Conservation (phyloP, 1,139 yeast species). For the Geotrichum klebahnii region DNA sequence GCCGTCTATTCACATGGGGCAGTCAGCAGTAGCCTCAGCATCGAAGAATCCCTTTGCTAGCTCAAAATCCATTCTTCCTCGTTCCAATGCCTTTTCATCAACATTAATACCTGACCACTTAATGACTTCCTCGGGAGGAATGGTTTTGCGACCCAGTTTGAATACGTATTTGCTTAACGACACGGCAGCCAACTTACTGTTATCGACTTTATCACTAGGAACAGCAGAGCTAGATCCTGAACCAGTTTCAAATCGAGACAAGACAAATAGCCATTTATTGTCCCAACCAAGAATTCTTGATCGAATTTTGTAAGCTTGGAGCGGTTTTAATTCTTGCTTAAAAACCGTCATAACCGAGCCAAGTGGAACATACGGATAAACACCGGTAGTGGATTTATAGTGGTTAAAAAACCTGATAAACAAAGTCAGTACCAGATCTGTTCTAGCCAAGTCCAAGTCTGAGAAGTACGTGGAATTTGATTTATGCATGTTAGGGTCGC, state of each 20-base stretch:
- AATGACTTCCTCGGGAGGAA: conserved; percentile 59
- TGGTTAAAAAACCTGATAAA: conserved; percentile 41
- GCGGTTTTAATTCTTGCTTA: conserved; percentile 67
- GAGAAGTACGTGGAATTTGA: conserved; percentile 78
- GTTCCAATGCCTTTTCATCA: conserved; percentile 48
- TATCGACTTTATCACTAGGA: background rate
- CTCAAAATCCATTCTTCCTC: conserved; percentile 42
- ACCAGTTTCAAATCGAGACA: conserved; percentile 57
- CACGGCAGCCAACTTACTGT: conserved; percentile 47
- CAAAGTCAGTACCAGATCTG: conserved; percentile 54
- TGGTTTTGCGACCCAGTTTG: conserved; percentile 67
- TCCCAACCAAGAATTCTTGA: conserved; percentile 79
- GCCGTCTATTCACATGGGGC: conserved; percentile 21
- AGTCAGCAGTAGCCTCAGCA: conserved; percentile 36
- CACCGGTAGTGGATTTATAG: conserved; percentile 44
- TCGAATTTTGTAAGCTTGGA: conserved; percentile 52
- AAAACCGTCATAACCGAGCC: conserved; percentile 69
- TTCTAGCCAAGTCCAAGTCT: conserved; percentile 80
- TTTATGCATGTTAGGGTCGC: conserved; percentile 84
- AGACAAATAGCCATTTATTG: conserved; percentile 73
- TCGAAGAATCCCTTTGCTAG: conserved; percentile 40
- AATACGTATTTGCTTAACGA: conserved; percentile 77
- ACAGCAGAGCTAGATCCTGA: no score
- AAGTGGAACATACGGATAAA: conserved; percentile 69
- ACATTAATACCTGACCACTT: conserved; percentile 49